Evolutionary conservation across 2,329 filamentous ascomycete species (phyloP).

Genomic region (Boeremia exigua): DNA sequence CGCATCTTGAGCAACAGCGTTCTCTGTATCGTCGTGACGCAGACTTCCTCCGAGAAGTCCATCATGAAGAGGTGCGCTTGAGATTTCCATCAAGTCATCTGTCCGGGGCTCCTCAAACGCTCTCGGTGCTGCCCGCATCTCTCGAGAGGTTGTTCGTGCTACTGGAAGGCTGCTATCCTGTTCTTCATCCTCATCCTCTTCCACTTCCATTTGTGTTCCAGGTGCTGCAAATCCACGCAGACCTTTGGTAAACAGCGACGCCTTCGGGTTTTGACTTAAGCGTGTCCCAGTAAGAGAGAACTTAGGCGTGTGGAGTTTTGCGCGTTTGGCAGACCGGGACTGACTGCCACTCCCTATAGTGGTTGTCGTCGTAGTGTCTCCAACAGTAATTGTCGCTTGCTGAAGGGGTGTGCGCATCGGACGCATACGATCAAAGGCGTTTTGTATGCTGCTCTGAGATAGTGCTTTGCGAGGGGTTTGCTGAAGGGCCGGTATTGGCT

Average conservation of each 20-base stretch:
- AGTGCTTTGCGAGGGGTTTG: conserved; percentile 42
- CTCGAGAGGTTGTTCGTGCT: conserved; percentile 25
- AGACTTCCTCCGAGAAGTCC: not conserved
- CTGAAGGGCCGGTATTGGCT: conserved; percentile 35
- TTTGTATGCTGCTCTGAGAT: conserved; percentile 56
- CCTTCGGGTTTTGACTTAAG: conserved; percentile 36
- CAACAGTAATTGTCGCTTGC: conserved; percentile 77
- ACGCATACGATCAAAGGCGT: conserved; percentile 69
- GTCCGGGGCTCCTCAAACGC: conserved; percentile 23
- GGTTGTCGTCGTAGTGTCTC: conserved; percentile 69
- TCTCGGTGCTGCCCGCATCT: conserved; percentile 12
- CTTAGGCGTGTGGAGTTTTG: conserved; percentile 51
- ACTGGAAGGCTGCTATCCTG: conserved; percentile 23
- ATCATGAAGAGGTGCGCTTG: conserved; percentile 17
- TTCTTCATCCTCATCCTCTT: conserved; percentile 29
- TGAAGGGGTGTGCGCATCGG: conserved; percentile 67
- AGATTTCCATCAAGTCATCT: conserved; percentile 24
- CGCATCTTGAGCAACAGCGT: conserved; percentile 6
- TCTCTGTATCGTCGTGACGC: not conserved
- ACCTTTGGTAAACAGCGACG: conserved; percentile 51
- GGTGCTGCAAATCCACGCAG: conserved; percentile 63
- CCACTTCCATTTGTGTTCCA: conserved; percentile 51
- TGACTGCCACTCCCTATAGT: conserved; percentile 62
- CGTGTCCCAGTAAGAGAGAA: conserved; percentile 39
- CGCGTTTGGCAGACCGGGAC: conserved; percentile 55